Evolutionary conservation across 306 rosid species (phyloP), one percentile per base, ranked within the genome.

Genomic region (Clitoria ternatea): DNA sequence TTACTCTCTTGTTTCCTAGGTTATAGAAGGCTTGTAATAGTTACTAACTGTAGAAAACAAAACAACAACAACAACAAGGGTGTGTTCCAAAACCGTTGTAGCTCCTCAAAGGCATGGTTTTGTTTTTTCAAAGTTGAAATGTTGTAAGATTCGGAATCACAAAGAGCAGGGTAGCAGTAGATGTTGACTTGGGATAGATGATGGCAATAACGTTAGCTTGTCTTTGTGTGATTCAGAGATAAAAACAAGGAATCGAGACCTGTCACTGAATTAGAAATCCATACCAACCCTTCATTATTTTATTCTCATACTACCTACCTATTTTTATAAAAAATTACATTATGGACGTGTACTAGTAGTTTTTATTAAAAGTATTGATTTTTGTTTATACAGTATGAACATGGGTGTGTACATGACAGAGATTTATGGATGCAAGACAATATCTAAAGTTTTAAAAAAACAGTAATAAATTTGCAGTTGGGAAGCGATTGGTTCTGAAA

Each of bases 181-280:
- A 61, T 48, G 44, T 70, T 75, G 81, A 79, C 52, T 52, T 5
- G 22, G 66, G 75, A 54, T 32, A 5, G 23, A 53, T 2, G 11
- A 35, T 62, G 36, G 23, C 22, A 61, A 39, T 57, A 19, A 13
- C 55, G 36, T 3, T 8, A 18, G 48, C 6, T 63, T 56, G 60
- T 33, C 42, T 40, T n/a, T n/a, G n/a, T n/a, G n/a, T n/a, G n/a
- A n/a, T n/a, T n/a, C n/a, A n/a, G n/a, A n/a, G n/a, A n/a, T n/a
- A 33, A 1, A 69, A 27, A 18, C 55, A 55, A 66, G 55, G 49
- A 77, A 69, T 18, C 29, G 10, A 20, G 24, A 40, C 6, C 15
- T 18, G 59, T 76, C 48, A 49, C 48, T 18, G 8, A 69, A 59
- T 64, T 11, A 53, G 54, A 65, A 40, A 72, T 29, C 3, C 3